Conservation (phyloP, 768 basidiomycete species). For the Mycena haematopus region DNA sequence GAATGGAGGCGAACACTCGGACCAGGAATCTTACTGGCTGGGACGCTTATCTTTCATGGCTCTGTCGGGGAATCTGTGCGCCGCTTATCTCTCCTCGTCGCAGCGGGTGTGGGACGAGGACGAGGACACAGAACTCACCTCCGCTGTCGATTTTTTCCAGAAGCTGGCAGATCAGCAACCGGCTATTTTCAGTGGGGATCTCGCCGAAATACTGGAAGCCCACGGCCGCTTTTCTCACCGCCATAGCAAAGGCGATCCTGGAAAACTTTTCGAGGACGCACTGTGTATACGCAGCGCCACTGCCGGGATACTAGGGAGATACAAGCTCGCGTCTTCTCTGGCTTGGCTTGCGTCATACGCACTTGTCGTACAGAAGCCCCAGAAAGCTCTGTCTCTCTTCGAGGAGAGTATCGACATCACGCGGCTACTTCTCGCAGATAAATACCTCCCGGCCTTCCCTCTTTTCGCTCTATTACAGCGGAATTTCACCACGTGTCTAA, state of each 20-base stretch:
- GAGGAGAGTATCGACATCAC: constrained; percentile 17
- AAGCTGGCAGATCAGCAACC: constrained; percentile 21
- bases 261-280: constrained; percentile 17
- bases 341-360: constrained; percentile 10
- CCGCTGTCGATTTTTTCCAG: constrained; percentile 21
- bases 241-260: constrained; percentile 2
- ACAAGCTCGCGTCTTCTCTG: constrained; percentile 23
- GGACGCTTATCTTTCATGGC: constrained; percentile 27
- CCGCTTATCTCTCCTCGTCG: constrained; percentile 6
- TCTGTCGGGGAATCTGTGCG: constrained; percentile 24
- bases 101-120: constrained; percentile 19
- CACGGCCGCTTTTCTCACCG: constrained; percentile 18
- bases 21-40: constrained; percentile 22
- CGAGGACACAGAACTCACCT: constrained; percentile 5
- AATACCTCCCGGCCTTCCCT: constrained; percentile 12
- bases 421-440: constrained; percentile 12
- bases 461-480: constrained; percentile 17
- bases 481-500: constrained; percentile 14
- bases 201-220: constrained; percentile 26
- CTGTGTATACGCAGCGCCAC: constrained; percentile 14
- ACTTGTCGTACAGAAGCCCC: constrained; percentile 5
- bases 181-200: constrained; percentile 22
- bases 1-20: constrained; percentile 6
- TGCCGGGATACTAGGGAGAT: constrained; percentile 1
- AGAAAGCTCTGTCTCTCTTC: constrained; percentile 23